Evolutionary conservation across 2,329 filamentous ascomycete species (phyloP).

Genomic region (Colletotrichum costaricense): DNA sequence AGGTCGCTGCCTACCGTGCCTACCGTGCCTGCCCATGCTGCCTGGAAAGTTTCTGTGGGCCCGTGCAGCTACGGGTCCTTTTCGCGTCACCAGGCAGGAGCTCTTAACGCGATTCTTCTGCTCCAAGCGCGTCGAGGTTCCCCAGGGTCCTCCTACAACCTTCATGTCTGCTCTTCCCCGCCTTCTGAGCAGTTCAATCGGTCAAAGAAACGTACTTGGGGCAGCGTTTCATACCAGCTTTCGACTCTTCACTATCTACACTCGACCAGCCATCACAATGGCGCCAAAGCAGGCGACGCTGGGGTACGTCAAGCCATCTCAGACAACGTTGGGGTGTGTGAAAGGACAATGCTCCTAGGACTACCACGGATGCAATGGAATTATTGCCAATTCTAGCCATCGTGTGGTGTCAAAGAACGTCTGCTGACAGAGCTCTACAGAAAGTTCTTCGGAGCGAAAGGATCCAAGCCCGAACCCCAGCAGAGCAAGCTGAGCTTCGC

Average conservation of each 20-base stretch:
- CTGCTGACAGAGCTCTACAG: conserved; percentile 57
- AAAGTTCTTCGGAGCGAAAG: conserved; percentile 84
- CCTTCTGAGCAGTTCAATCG: conserved; percentile 20
- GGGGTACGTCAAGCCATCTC: conserved; percentile 84
- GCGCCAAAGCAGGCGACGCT: conserved; percentile 82
- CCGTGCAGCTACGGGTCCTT: background rate
- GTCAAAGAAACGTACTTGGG: conserved; percentile 9
- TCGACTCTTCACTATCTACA: conserved; percentile 4
- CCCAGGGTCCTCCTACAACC: conserved; percentile 8
- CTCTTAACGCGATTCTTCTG: conserved; percentile 52
- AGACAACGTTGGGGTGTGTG: conserved; percentile 79
- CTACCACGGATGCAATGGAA: background rate
- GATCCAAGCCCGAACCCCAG: conserved; percentile 68
- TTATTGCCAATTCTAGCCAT: background rate
- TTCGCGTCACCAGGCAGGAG: conserved; percentile 21
- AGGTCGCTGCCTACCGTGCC: background rate
- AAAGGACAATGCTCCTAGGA: conserved; percentile 22
- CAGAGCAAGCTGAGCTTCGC: conserved; percentile 85
- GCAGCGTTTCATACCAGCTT: background rate
- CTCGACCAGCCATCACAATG: conserved; percentile 45
- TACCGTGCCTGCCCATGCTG: background rate
- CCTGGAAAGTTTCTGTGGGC: conserved; percentile 12
- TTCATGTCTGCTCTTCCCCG: conserved; percentile 33
- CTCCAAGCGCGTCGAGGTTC: conserved; percentile 51
- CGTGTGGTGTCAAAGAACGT: background rate